These are phyloP conservation scores for Cornus suecica DNA, from an alignment of 148 eudicot genomes.

Conservation along the genomic window DNA sequence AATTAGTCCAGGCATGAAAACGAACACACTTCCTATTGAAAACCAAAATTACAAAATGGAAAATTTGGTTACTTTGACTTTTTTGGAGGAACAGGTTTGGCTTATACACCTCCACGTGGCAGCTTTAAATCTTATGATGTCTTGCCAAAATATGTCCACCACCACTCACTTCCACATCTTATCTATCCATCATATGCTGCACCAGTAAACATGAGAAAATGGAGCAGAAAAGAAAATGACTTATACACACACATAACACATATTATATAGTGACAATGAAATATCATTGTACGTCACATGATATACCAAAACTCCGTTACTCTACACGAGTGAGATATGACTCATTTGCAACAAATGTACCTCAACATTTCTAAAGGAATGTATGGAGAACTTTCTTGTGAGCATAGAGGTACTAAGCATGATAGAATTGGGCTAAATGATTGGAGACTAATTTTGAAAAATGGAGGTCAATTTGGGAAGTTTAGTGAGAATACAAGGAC, in stretches of 20 bases:
- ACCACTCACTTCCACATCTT: not conserved
- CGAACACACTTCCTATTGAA: too few species aligned
- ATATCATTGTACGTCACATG: not conserved
- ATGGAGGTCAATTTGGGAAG: not conserved
- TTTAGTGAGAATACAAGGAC: not conserved
- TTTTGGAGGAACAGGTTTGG: not conserved
- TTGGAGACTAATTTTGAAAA: not conserved
- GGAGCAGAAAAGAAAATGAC: not conserved
- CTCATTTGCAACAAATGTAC: slow-evolving; percentile 5
- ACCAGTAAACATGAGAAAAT: not conserved
- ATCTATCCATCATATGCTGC: not conserved
- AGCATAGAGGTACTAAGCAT: not conserved
- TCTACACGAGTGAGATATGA: not conserved
- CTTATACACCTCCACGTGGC: not conserved
- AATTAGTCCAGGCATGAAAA: too few species aligned
- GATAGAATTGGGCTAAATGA: not conserved
- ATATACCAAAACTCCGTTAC: not conserved
- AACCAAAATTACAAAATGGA: too few species aligned
- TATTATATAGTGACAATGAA: too few species aligned
- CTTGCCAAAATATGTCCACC: not conserved
- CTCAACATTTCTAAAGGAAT: not conserved
- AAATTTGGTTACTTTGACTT: too few species aligned
- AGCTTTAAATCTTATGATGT: too few species aligned
- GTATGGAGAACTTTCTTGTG: not conserved
- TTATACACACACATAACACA: too few species aligned